These are phyloP conservation scores for Hamigera avellanea DNA, from an alignment of 495 filamentous ascomycete genomes.

Conservation along the genomic window DNA sequence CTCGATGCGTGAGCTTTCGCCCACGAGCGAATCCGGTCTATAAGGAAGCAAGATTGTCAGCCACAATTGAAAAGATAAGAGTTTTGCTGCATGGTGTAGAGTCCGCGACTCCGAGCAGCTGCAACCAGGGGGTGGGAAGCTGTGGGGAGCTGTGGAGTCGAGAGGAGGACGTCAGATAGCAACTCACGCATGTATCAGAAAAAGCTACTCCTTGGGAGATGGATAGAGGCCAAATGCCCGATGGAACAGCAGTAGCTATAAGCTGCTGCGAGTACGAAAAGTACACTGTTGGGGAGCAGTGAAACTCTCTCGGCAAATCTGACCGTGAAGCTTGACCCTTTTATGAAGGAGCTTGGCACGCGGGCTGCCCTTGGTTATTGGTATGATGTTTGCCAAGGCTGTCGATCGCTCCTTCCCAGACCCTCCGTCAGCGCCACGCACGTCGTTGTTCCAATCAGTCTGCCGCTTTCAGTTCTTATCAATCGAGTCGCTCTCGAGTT, in stretches of 20 bases:
- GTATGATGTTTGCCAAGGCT: background rate
- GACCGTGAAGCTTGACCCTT: background rate
- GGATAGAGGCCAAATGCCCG: background rate
- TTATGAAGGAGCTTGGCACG: background rate
- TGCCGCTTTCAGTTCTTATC: too few relatives aligned
- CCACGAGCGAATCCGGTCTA: slow-evolving; percentile 37
- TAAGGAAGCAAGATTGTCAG: background rate
- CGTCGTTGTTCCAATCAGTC: too few relatives aligned
- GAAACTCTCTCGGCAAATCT: background rate
- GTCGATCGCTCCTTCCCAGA: background rate
- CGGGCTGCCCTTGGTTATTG: background rate
- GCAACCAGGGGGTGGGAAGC: too few relatives aligned
- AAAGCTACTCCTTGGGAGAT: background rate
- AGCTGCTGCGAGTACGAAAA: background rate
- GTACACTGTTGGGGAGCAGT: background rate
- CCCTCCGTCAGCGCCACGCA: too few relatives aligned
- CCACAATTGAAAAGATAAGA: background rate
- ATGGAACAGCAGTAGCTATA: background rate
- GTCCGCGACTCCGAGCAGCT: too few relatives aligned
- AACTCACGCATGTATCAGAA: slow-evolving; percentile 2
- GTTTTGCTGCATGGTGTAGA: too few relatives aligned
- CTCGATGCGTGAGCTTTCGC: slow-evolving; percentile 38
- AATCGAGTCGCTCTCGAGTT: too few relatives aligned
- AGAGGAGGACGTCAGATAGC: background rate
- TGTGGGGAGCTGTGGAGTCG: too few relatives aligned